Conservation (phyloP, 352 stramenopile genomes). For the Phytophthora macrochlamydospora region DNA sequence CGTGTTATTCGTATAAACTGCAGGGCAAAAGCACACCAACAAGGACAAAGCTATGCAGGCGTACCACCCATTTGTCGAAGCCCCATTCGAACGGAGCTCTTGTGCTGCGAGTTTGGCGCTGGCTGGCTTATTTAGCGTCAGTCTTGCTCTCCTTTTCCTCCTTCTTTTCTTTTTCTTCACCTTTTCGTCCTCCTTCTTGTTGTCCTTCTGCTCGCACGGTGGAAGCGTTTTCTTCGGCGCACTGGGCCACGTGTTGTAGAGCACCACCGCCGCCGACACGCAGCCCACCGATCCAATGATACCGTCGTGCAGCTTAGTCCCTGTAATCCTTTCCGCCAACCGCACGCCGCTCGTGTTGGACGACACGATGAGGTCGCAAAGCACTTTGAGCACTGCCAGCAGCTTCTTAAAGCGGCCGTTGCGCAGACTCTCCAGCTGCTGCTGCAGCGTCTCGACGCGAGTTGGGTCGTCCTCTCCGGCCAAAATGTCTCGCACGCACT, state of each 20-base stretch:
- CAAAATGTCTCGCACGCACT: slow-evolving; percentile 74
- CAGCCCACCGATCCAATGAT: slow-evolving; percentile 82
- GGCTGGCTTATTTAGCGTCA: slow-evolving; percentile 12
- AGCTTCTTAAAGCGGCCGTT: slow-evolving; percentile 81
- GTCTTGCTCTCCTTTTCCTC: slow-evolving; percentile 10
- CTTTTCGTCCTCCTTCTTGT: slow-evolving; percentile 11
- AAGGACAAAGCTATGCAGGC: slow-evolving; percentile 7
- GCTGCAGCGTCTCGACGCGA: slow-evolving; percentile 56
- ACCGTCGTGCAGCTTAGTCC: slow-evolving; percentile 84
- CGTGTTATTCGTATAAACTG: slow-evolving; percentile 20
- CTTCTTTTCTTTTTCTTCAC: slow-evolving; percentile 20
- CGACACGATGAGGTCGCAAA: slow-evolving; percentile 87
- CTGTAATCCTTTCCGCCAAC: slow-evolving; percentile 77
- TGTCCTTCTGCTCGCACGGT: slow-evolving; percentile 22
- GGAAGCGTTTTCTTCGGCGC: slow-evolving; percentile 37
- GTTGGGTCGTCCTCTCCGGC: slow-evolving; percentile 65
- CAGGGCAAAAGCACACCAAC: not conserved
- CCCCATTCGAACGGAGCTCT: not conserved
- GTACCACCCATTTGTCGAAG: slow-evolving; percentile 6
- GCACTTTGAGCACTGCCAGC: slow-evolving; percentile 80
- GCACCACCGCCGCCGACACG: slow-evolving; percentile 79
- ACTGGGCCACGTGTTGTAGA: slow-evolving; percentile 85
- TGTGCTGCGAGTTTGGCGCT: not conserved
- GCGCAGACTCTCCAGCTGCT: slow-evolving; percentile 66
- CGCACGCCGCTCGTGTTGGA: slow-evolving; percentile 84